These are phyloP conservation scores for Saccharomyces hybrid DNA, from an alignment of 1,139 yeast species.

Conservation along the genomic window DNA sequence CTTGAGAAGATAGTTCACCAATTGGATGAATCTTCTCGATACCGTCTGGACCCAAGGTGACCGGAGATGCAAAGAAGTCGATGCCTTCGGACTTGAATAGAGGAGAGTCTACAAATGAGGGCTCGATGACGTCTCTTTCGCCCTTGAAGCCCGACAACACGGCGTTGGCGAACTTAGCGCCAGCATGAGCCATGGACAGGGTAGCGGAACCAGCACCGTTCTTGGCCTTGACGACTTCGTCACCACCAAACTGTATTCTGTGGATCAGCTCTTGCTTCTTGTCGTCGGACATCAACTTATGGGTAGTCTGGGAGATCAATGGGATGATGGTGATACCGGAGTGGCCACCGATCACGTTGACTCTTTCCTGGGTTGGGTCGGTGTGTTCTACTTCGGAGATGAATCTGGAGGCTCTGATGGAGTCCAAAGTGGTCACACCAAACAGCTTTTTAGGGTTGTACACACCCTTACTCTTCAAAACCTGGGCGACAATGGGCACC, in stretches of 20 bases:
- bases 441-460: constrained; percentile 88
- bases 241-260: constrained; percentile 98
- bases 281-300: constrained; percentile 44
- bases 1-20: constrained; percentile 50
- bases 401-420: constrained; percentile 89
- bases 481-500: constrained; percentile 96
- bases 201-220: constrained; percentile 99
- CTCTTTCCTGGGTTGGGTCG: constrained; percentile 65
- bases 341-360: constrained; percentile 93
- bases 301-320: constrained; percentile 66
- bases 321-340: constrained; percentile 98
- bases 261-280: constrained; percentile 64
- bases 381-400: constrained; percentile 47
- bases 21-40: constrained; percentile 66
- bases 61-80: constrained; percentile 89
- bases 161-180: constrained; percentile 86
- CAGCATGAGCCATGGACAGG: constrained; percentile 97
- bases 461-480: constrained; percentile 74
- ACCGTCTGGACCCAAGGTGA: constrained; percentile 84
- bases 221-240: constrained; percentile 97
- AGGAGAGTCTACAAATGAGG: constrained; percentile 76
- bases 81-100: constrained; percentile 76
- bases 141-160: constrained; percentile 73
- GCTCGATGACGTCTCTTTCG: constrained; percentile 63
- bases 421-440: constrained; percentile 96